Evolutionary conservation across 306 rosid species (phyloP).

Genomic region (Glycine soja): DNA sequence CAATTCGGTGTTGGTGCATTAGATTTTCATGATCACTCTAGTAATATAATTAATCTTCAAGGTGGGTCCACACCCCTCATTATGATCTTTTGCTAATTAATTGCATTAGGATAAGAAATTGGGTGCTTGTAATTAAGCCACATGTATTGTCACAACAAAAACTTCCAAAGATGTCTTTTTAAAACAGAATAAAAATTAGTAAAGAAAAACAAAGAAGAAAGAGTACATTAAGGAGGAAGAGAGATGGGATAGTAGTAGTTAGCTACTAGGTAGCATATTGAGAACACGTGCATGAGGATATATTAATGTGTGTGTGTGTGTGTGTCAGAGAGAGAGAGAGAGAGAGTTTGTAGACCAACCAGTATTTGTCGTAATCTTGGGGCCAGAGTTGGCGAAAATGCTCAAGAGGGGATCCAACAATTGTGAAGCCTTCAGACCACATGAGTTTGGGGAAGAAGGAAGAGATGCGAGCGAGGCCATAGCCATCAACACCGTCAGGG

Average conservation of each 20-base stretch:
- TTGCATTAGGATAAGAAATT: slow-evolving; percentile 36
- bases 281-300: slow-evolving; percentile 7
- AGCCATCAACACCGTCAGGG: slow-evolving; percentile 76
- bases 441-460: slow-evolving; percentile 94
- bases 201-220: no score
- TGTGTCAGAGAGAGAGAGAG: background rate
- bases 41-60: slow-evolving; percentile 34
- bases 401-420: slow-evolving; percentile 74
- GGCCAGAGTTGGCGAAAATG: slow-evolving; percentile 92
- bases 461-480: slow-evolving; percentile 82
- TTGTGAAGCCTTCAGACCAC: slow-evolving; percentile 97
- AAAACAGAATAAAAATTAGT: background rate
- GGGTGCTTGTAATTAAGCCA: slow-evolving; percentile 35
- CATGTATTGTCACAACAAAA: slow-evolving; percentile 13
- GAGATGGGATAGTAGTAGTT: no score
- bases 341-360: slow-evolving; percentile 39
- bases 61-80: slow-evolving; percentile 66
- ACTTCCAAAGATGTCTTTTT: no score
- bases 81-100: slow-evolving; percentile 21
- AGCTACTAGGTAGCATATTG: background rate
- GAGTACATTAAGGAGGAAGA: background rate
- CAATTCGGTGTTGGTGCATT: slow-evolving; percentile 11
- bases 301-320: no score
- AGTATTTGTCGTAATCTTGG: slow-evolving; percentile 63
- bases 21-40: slow-evolving; percentile 42